Base-by-base conservation (phyloP, 2,329 filamentous ascomycete genomes). In the Pseudogymnoascus sp. region DNA sequence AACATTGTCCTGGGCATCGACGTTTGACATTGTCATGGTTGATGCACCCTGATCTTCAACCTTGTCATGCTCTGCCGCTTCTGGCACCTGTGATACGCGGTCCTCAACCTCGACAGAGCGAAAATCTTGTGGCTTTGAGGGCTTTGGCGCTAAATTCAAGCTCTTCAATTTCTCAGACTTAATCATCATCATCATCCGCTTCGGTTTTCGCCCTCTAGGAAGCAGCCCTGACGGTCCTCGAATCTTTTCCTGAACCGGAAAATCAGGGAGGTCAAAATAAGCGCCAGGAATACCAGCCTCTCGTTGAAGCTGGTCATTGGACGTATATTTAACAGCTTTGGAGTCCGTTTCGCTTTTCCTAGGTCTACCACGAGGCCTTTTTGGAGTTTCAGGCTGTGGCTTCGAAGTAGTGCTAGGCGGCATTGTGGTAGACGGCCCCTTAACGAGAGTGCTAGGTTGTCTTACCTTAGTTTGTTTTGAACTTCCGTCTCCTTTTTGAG, bases 221-320 rank as follows among this genome's bases (percentile, higher is more conserved):
- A 27, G 60, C n/a, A 25, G 8, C 13, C 58, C 36, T 13, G 48
- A 55, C 5, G 48, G 48, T 9, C 48, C 48, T 42, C 40, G 62
- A 13, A 29, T 7, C 29, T 55, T 45, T 33, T 58, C 42, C 58
- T 36, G 33, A 40, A 59, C 37, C 27, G 58, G 21, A 7, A 61
- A 62, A 5, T 60, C 64, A 9, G 64, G 33, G 6, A 64, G 62
- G 10, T 66, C 60, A 15, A 64, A 62, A 60, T 68, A 67, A 6
- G 65, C 67, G 21, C 66, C 62, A n/a, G 64, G 18, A 8, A 60
- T 61, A 35, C 67, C 67, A 7, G 55, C 65, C 21, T 67, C 52
- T 27, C 63, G 62, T 27, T 67, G 60, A 35, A 64, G 58, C n/a
- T 68, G 63, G n/a, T 64, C 63, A 31, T 62, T 37, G n/a, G 58